A percentile compares a stretch with the other conserved stretches of the same genome.
These are phyloP conservation scores for Tricholoma bakamatsutake DNA, from an alignment of 768 basidiomycete genomes.

Conservation along the genomic window DNA sequence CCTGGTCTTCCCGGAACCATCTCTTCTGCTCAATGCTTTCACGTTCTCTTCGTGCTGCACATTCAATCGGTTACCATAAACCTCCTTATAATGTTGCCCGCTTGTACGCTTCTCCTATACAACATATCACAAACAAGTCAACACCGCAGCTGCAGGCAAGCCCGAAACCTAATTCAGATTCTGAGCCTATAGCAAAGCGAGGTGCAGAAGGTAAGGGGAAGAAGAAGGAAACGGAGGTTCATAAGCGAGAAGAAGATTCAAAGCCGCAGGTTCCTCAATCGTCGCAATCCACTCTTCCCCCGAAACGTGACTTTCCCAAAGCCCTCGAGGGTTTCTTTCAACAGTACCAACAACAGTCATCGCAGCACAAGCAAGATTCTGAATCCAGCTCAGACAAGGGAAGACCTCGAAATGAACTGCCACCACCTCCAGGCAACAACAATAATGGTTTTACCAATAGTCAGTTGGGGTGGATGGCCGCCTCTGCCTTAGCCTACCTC, in stretches of 20 bases:
- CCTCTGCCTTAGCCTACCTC: slow-evolving; percentile 56
- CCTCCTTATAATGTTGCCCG: slow-evolving; percentile 32
- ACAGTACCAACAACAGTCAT: slow-evolving; percentile 47
- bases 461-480: slow-evolving; percentile 44
- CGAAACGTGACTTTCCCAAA: slow-evolving; percentile 49
- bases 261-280: slow-evolving; percentile 3
- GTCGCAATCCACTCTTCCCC: slow-evolving; percentile 16
- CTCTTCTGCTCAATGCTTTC: slow-evolving; percentile 48
- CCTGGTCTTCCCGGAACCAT: not conserved
- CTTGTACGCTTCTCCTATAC: slow-evolving; percentile 42
- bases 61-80: slow-evolving; percentile 37
- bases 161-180: slow-evolving; percentile 5
- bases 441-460: slow-evolving; percentile 56
- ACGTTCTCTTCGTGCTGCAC: slow-evolving; percentile 52
- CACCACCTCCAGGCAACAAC: slow-evolving; percentile 44
- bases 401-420: slow-evolving; percentile 29
- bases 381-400: slow-evolving; percentile 35
- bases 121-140: slow-evolving; percentile 21
- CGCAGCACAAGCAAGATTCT: slow-evolving; percentile 32
- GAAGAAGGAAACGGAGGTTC: slow-evolving; percentile 27
- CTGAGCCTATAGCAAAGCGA: slow-evolving; percentile 18
- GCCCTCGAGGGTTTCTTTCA: slow-evolving; percentile 77
- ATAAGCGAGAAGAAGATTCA: slow-evolving; percentile 8
- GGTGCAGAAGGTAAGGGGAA: slow-evolving; percentile 26
- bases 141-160: slow-evolving; percentile 7